Conservation (phyloP, 2,329 filamentous ascomycete species). For the Tolypocladium sp. region DNA sequence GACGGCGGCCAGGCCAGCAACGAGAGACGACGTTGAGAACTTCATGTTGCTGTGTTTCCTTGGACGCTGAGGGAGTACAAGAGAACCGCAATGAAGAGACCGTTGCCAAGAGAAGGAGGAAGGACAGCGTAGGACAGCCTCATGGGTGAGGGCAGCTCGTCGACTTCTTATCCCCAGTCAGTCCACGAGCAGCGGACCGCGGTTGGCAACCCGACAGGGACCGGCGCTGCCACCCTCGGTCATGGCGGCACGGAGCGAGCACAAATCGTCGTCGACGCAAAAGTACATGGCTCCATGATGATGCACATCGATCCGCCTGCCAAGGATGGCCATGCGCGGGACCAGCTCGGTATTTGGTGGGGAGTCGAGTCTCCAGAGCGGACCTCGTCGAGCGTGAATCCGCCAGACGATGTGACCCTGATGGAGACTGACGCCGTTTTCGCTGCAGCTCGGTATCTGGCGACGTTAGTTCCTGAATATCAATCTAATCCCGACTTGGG, state of each 20-base stretch:
- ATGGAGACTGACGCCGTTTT: neutral
- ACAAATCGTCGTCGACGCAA: neutral
- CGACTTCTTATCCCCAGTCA: neutral
- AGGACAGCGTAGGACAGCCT: no score
- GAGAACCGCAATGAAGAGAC: neutral
- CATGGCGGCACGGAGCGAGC: neutral
- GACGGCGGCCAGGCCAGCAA: constrained; percentile 19
- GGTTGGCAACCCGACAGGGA: neutral
- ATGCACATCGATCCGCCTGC: neutral
- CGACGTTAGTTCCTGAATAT: neutral
- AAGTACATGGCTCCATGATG: neutral
- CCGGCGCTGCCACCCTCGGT: neutral
- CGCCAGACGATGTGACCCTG: neutral
- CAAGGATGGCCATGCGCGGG: neutral
- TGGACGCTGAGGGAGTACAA: neutral
- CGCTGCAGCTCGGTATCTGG: neutral
- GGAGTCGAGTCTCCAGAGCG: neutral
- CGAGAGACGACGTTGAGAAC: constrained; percentile 16
- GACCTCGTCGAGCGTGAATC: neutral
- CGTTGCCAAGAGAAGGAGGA: neutral
- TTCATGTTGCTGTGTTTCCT: constrained; percentile 8
- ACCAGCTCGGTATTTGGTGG: neutral
- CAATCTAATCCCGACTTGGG: no score
- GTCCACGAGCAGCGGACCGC: neutral
- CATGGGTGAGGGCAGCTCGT: neutral